Conservation (phyloP, 192 early-diverging fungal genomes). For the Backusella morwellensis region DNA sequence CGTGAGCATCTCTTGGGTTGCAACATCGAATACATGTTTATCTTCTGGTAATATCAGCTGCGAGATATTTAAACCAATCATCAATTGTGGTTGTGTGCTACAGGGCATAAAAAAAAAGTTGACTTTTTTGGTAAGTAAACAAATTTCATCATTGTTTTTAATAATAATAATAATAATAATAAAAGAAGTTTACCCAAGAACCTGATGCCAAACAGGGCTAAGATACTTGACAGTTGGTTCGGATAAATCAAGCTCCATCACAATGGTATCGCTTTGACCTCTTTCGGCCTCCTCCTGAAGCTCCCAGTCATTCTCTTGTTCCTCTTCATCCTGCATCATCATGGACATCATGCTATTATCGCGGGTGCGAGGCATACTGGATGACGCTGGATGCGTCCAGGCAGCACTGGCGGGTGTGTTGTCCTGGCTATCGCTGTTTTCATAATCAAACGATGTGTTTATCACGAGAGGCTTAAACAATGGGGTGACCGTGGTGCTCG, state of each 20-base stretch:
- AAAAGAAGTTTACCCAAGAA: constrained; percentile 62
- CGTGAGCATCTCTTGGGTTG: constrained; percentile 49
- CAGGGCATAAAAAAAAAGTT: neutral
- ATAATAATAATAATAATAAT: neutral
- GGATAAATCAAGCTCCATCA: constrained; percentile 74
- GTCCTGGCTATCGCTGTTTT: neutral
- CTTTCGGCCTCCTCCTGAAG: constrained; percentile 61
- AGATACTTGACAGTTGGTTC: constrained; percentile 56
- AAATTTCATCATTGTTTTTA: neutral
- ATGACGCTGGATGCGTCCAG: neutral
- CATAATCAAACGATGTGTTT: neutral
- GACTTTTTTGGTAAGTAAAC: neutral
- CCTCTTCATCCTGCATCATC: constrained; percentile 2
- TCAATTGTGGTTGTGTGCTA: constrained; percentile 46
- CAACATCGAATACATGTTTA: constrained; percentile 58
- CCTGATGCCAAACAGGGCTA: constrained; percentile 63
- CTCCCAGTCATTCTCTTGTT: constrained; percentile 39
- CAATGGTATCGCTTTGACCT: constrained; percentile 67
- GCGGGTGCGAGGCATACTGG: neutral
- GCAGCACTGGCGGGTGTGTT: neutral
- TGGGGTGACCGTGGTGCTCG: neutral
- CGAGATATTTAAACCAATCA: constrained; percentile 45
- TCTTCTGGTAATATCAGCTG: constrained; percentile 59
- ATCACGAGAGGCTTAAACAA: neutral
- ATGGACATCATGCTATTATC: constrained; percentile 6